Percentiles rank a stretch among this genome's conserved stretches.
phyloP scores from a whole-genome alignment of 805 yeast genomes.

The Teunomyces pallodes region DNA sequence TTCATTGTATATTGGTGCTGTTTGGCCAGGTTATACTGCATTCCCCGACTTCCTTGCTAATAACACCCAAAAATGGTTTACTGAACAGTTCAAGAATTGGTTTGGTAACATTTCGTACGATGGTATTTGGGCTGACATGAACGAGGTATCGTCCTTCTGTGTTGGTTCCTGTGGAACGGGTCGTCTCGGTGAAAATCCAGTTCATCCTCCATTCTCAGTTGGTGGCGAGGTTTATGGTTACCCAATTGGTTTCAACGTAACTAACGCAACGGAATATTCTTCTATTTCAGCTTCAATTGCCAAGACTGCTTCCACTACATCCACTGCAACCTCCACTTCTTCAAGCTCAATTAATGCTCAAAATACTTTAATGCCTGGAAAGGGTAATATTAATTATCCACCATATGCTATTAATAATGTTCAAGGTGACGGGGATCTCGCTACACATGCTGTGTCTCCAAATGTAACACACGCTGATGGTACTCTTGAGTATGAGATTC shows the following conservation, averaged over 20 bases:
- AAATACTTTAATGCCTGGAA: constrained; percentile 19
- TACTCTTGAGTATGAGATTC: constrained; percentile 25
- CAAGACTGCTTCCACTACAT: constrained; percentile 10
- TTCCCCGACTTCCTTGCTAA: constrained; percentile 27
- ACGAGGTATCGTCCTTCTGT: constrained; percentile 28
- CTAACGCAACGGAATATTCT: constrained; percentile 16
- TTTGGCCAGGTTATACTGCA: constrained; percentile 30
- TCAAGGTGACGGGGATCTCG: constrained; percentile 21
- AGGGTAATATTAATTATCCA: constrained; percentile 31
- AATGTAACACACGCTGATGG: constrained; percentile 29
- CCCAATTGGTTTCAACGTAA: constrained; percentile 15
- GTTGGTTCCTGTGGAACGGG: constrained; percentile 29
- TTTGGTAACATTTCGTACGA: constrained; percentile 17
- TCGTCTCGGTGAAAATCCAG: constrained; percentile 16
- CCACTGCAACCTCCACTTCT: constrained; percentile 10
- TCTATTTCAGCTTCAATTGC: constrained; percentile 12
- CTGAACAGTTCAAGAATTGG: constrained; percentile 17
- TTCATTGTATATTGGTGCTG: constrained; percentile 26
- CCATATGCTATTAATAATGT: constrained; percentile 30
- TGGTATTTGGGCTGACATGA: constrained; percentile 25
- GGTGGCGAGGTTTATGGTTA: constrained; percentile 9
- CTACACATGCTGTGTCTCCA: constrained; percentile 24
- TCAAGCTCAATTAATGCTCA: constrained; percentile 10
- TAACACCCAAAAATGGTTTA: constrained; percentile 21
- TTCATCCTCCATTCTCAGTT: constrained; percentile 15